These are phyloP conservation scores for Flaveria robusta DNA, from an alignment of 129 eudicot species.

Conservation along the genomic window DNA sequence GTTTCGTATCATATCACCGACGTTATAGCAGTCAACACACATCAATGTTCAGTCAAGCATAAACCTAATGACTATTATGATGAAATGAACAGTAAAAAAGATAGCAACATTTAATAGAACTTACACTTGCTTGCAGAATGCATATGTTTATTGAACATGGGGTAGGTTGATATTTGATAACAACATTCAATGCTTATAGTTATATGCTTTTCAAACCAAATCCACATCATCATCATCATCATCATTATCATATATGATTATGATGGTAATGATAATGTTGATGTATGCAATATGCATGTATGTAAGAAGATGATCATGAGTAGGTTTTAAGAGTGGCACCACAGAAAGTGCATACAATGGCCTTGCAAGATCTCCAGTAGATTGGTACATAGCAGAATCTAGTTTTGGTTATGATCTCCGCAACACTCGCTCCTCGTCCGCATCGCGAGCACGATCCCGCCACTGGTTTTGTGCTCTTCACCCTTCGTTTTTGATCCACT, in stretches of 20 bases:
- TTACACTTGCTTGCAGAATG: conserved; percentile 24
- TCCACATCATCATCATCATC: background rate
- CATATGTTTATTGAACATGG: conserved; percentile 20
- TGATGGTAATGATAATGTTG: background rate
- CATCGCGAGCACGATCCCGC: conserved; percentile 83
- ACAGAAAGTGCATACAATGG: conserved; percentile 68
- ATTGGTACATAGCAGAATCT: conserved; percentile 73
- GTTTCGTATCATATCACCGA: background rate
- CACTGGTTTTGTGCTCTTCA: conserved; percentile 62
- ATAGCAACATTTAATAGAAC: conserved; percentile 31
- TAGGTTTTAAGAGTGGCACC: conserved; percentile 76
- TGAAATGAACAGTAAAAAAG: conserved; percentile 22
- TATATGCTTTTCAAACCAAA: conserved; percentile 21
- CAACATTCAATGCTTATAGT: conserved; percentile 33
- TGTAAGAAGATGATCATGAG: conserved; percentile 22
- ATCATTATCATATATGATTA: conserved; percentile 1
- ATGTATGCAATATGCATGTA: conserved; percentile 22
- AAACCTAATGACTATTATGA: background rate
- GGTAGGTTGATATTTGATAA: conserved; percentile 34
- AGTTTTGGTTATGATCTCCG: conserved; percentile 64
- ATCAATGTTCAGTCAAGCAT: background rate
- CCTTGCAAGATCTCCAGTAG: conserved; percentile 58
- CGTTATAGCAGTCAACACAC: background rate
- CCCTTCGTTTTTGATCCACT: conserved; percentile 67
- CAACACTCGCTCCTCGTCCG: conserved; percentile 64